Conservation (phyloP, 176 grass and related monocot genomes). For the Zoysia japonica region DNA sequence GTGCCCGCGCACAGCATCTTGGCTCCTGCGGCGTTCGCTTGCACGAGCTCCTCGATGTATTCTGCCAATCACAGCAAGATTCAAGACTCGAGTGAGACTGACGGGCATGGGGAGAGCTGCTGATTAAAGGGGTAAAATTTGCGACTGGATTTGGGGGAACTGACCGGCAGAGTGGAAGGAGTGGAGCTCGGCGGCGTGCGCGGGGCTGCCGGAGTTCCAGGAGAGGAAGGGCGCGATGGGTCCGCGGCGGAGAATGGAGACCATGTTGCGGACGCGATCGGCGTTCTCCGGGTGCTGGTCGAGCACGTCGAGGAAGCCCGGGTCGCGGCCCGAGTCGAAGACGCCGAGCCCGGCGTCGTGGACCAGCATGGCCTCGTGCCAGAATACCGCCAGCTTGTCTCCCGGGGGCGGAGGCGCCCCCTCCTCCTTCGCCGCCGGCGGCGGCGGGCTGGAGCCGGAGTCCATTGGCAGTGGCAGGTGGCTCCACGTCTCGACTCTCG, state of each 20-base stretch:
- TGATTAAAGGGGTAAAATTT: too few species aligned
- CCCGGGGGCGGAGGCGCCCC: not conserved
- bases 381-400: conserved; percentile 69
- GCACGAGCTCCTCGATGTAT: conserved; percentile 78
- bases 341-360: conserved; percentile 83
- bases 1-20: conserved; percentile 68
- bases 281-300: conserved; percentile 88
- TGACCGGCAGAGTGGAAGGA: conserved; percentile 76
- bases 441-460: not conserved
- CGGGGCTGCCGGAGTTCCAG: conserved; percentile 72
- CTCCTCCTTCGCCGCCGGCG: not conserved
- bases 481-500: not conserved
- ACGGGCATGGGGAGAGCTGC: not conserved
- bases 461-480: conserved; percentile 18
- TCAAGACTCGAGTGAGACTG: not conserved
- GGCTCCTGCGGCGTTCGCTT: conserved; percentile 64
- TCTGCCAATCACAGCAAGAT: conserved; percentile 47
- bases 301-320: conserved; percentile 91
- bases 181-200: conserved; percentile 57
- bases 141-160: conserved; percentile 4
- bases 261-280: conserved; percentile 91
- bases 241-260: conserved; percentile 82
- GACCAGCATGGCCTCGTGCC: conserved; percentile 88
- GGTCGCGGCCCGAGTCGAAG: conserved; percentile 81
- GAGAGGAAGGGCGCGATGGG: conserved; percentile 67